Base-by-base conservation (phyloP, 1,139 yeast genomes). In the Magnusiomyces ingens region DNA sequence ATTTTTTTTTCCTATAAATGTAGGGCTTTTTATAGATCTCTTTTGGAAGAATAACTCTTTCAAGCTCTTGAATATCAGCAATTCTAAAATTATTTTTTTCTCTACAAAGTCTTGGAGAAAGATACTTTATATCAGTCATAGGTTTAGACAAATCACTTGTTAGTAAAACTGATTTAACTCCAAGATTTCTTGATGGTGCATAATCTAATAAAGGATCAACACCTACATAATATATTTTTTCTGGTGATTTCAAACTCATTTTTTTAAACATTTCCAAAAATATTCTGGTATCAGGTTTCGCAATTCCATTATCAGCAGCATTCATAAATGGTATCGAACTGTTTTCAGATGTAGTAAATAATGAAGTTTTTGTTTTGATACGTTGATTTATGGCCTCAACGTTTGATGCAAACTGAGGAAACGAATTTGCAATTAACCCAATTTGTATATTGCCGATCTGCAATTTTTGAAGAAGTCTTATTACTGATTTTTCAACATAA, bases 391-490 rank as follows among this genome's bases (percentile, higher is more conserved):
- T 35, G 18, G 29, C 53, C 17, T 50, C 41, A n/a, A 62, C 21
- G 10, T 59, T 52, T 12, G 48, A 44, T 1, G 44, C 29, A 32
- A 62, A 57, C 42, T 53, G 50, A 2, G 64, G 67, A 6, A 65
- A 64, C 15, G 58, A 57, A 54, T 67, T 67, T 10, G 70, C 64
- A 6, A 67, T 56, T 15, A 67, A 56, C 0, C 71, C 71, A 64
- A 67, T 65, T 6, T 54, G 60, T 10, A 66, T 57, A 0, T 49
- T 50, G 3, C 50, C 36, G 1, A 52, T 47, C 2, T 57, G 53
- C 17, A 66, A 57, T 10, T 41, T 38, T 3, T 51, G 52, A 1
- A 65, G 50, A 19, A 65, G 49, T 8, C 41, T 46, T 15, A 56
- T 48, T 2, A 55, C 54, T 2, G 55, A 58, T 1, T 48, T 49